Conservation (phyloP, 352 stramenopile species). For the Stramenopiles sp. region DNA sequence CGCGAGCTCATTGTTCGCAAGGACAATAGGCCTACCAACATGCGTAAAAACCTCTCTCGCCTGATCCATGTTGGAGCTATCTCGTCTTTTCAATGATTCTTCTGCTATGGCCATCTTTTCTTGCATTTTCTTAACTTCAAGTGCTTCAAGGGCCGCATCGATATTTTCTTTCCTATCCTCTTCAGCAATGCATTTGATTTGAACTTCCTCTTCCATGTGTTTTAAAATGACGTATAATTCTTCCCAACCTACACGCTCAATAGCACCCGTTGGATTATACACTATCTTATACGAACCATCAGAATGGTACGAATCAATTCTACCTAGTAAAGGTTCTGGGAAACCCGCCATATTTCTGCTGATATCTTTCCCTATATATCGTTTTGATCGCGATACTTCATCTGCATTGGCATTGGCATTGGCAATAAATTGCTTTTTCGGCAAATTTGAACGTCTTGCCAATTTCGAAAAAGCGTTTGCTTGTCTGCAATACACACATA, state of each 20-base stretch:
- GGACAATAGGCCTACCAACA: too few relatives aligned
- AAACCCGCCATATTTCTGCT: not conserved
- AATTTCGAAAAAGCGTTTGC: not conserved
- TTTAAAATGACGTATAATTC: not conserved
- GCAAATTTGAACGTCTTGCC: not conserved
- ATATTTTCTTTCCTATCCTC: not conserved
- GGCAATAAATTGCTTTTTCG: too few relatives aligned
- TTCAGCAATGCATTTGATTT: not conserved
- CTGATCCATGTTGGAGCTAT: too few relatives aligned
- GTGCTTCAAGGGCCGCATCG: too few relatives aligned
- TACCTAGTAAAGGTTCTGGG: not conserved
- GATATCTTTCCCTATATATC: not conserved
- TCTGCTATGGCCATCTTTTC: too few relatives aligned
- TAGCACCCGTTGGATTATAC: not conserved
- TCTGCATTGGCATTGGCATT: not conserved
- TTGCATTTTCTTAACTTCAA: too few relatives aligned
- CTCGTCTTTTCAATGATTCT: too few relatives aligned
- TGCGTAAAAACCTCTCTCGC: too few relatives aligned
- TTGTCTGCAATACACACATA: not conserved
- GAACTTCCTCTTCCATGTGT: not conserved
- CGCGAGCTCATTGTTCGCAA: too few relatives aligned
- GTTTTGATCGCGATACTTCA: not conserved
- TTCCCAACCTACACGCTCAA: not conserved
- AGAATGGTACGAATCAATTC: not conserved
- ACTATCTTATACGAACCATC: not conserved